Evolutionary conservation across 2,329 filamentous ascomycete genomes (phyloP).

Genomic region (Microsporum audouinii): DNA sequence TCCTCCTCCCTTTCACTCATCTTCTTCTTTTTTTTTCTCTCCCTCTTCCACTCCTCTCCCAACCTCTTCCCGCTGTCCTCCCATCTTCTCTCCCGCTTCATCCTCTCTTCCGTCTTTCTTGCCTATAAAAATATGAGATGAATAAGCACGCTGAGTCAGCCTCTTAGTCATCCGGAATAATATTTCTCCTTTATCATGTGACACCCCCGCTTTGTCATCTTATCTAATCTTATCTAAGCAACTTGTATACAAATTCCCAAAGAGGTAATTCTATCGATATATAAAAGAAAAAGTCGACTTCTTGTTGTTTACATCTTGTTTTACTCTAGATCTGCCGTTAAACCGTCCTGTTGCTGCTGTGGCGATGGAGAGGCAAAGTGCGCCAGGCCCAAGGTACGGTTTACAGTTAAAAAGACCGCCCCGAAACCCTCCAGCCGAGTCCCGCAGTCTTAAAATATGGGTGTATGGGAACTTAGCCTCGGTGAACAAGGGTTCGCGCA

Average conservation of each 20-base stretch:
- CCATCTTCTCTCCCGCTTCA: background rate
- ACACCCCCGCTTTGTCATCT: background rate
- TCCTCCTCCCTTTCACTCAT: background rate
- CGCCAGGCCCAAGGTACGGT: background rate
- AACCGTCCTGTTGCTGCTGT: background rate
- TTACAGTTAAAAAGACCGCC: background rate
- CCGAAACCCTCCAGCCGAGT: background rate
- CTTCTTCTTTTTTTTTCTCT: background rate
- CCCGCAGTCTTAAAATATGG: background rate
- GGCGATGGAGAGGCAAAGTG: background rate
- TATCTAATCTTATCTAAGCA: background rate
- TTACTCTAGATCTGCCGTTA: background rate
- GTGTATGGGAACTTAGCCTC: background rate
- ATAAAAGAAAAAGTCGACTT: background rate
- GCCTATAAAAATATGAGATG: background rate
- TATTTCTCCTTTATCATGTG: background rate
- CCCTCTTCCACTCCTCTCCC: background rate
- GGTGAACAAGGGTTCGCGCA: background rate
- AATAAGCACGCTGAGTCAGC: background rate
- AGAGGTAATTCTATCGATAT: background rate
- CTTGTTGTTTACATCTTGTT: background rate
- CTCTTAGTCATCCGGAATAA: background rate
- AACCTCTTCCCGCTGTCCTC: background rate
- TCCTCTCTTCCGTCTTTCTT: background rate
- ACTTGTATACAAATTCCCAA: background rate